Evolutionary conservation across 768 basidiomycete species (phyloP).

Genomic region (Mycena leptocephala): DNA sequence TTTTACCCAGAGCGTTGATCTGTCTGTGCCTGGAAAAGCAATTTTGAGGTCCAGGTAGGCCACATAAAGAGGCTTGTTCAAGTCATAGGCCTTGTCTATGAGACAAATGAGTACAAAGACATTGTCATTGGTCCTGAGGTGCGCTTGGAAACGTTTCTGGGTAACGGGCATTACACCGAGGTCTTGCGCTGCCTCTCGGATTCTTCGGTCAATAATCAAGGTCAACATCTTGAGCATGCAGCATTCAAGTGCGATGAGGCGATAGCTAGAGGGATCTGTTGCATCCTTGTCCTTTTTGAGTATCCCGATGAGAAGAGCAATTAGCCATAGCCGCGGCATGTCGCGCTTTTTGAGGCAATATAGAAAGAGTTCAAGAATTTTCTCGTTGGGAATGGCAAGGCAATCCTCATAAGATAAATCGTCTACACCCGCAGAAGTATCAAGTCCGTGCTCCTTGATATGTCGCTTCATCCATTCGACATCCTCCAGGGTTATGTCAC

Average conservation of each 20-base stretch:
- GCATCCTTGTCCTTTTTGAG: conserved; percentile 32
- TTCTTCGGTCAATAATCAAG: not conserved
- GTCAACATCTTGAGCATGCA: conserved; percentile 41
- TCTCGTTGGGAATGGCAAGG: conserved; percentile 12
- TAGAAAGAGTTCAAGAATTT: conserved; percentile 9
- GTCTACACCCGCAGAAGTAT: not conserved
- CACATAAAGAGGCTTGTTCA: not conserved
- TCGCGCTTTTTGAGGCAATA: not conserved
- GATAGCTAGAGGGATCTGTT: conserved; percentile 32
- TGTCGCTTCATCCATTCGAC: not conserved
- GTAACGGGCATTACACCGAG: not conserved
- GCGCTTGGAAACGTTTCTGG: not conserved
- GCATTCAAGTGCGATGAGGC: conserved; percentile 40
- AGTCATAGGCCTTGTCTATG: not conserved
- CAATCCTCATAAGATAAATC: not conserved
- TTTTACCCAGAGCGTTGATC: not conserved
- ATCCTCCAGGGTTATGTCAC: not conserved
- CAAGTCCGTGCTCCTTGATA: not conserved
- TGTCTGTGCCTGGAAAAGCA: not conserved
- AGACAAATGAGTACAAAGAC: not conserved
- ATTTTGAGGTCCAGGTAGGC: not conserved
- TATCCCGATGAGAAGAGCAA: conserved; percentile 11
- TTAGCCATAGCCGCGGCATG: conserved; percentile 2
- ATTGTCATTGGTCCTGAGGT: not conserved
- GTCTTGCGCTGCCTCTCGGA: not conserved